A percentile compares a stretch with the other conserved stretches of the same genome.
These are phyloP conservation scores for Plasmopara halstedii DNA, from an alignment of 352 stramenopile species.

Conservation along the genomic window DNA sequence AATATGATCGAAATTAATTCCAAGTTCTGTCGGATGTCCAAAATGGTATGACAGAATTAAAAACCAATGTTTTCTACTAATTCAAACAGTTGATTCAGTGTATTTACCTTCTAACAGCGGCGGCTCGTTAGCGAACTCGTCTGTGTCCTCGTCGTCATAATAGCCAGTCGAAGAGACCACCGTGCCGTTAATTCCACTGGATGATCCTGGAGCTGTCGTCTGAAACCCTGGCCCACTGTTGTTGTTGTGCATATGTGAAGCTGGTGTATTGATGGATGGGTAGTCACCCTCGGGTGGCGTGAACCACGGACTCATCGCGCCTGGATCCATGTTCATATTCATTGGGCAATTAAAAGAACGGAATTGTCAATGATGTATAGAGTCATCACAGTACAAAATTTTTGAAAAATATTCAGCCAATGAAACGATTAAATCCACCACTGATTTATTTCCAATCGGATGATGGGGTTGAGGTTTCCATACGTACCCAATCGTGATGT, in stretches of 20 bases:
- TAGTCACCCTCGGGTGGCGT: slow-evolving; percentile 41
- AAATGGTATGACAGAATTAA: no score
- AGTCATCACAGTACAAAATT: no score
- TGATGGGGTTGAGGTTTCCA: no score
- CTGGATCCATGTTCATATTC: slow-evolving; percentile 79
- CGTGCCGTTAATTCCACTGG: slow-evolving; percentile 15
- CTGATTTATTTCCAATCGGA: no score
- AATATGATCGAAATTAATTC: slow-evolving; percentile 97
- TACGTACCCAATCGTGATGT: no score
- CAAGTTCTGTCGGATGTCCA: slow-evolving; percentile 73
- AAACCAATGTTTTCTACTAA: no score
- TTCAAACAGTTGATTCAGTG: no score
- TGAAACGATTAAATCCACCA: no score
- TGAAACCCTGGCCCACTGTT: slow-evolving; percentile 17
- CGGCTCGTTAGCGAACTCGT: slow-evolving; percentile 94
- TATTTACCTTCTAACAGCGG: slow-evolving; percentile 90
- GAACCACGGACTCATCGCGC: slow-evolving; percentile 62
- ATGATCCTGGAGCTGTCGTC: slow-evolving; percentile 15
- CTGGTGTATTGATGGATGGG: slow-evolving; percentile 24
- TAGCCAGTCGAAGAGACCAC: slow-evolving; percentile 16
- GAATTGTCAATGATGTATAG: no score
- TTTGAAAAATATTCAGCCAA: no score
- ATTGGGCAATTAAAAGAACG: no score
- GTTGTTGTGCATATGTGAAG: slow-evolving; percentile 10
- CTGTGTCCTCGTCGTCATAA: slow-evolving; percentile 38